Conservation (phyloP, 306 rosid species). For the Dalbergia cultrata region DNA sequence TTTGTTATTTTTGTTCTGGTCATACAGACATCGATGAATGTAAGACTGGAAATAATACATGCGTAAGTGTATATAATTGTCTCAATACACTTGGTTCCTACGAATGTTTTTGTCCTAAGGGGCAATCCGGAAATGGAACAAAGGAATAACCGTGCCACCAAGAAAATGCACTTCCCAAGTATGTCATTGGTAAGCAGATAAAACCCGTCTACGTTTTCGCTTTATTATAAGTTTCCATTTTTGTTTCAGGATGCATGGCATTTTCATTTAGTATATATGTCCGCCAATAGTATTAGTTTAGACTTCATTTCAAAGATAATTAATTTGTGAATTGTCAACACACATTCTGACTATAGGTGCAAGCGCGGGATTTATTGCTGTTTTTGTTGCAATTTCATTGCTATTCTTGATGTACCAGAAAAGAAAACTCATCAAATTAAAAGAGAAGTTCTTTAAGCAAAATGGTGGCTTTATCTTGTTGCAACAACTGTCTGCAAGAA, state of each 20-base stretch:
- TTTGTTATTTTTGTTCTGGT: neutral
- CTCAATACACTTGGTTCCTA: neutral
- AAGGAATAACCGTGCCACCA: neutral
- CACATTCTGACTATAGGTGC: constrained; percentile 17
- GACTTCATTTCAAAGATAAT: neutral
- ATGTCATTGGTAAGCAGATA: neutral
- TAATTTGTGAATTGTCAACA: neutral
- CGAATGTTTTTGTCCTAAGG: neutral
- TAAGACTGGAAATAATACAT: neutral
- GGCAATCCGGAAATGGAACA: constrained; percentile 12
- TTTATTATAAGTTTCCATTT: neutral
- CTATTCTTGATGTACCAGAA: constrained; percentile 20
- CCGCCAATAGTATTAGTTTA: too few relatives aligned
- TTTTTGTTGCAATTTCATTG: neutral
- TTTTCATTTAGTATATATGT: neutral
- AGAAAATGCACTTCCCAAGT: neutral
- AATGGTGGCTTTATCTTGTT: neutral
- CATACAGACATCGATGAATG: constrained; percentile 5
- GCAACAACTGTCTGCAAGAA: neutral
- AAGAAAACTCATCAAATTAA: constrained; percentile 39
- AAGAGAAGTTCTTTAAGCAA: constrained; percentile 40
- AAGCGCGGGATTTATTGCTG: neutral
- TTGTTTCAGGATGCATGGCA: neutral
- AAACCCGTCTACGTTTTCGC: neutral
- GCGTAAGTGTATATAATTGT: neutral